Conservation (phyloP, 2,329 filamentous ascomycete species). For the Fusarium xylarioides region DNA sequence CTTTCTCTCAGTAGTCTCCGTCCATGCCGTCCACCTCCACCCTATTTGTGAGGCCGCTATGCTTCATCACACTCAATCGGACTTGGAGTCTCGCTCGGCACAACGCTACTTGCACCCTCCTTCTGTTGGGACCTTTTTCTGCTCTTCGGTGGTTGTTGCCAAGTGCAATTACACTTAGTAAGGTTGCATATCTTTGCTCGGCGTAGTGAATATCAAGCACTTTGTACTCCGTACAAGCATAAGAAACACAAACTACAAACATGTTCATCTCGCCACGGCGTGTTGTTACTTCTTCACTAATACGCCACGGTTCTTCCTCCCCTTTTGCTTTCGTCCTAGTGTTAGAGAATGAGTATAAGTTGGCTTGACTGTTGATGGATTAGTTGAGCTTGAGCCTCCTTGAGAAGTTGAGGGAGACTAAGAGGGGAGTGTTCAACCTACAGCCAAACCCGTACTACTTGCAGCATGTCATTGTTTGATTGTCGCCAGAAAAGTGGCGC, state of each 20-base stretch:
- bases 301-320: slow-evolving; percentile 8
- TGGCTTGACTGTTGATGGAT: slow-evolving; percentile 3
- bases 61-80: slow-evolving; percentile 41
- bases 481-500: slow-evolving; percentile 18
- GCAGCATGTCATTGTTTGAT: not conserved
- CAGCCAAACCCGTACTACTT: not conserved
- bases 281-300: not conserved
- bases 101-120: slow-evolving; percentile 40
- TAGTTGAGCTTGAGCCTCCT: slow-evolving; percentile 10
- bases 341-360: not conserved
- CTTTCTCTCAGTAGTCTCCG: slow-evolving; percentile 14
- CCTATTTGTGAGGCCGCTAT: slow-evolving; percentile 39
- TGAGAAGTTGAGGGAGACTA: not conserved
- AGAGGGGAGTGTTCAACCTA: slow-evolving; percentile 2
- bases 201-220: not conserved
- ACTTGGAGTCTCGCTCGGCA: slow-evolving; percentile 33
- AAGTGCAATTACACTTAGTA: slow-evolving; percentile 20
- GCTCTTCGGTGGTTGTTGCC: slow-evolving; percentile 36
- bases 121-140: slow-evolving; percentile 28
- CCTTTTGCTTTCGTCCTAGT: slow-evolving; percentile 15
- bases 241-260: not conserved
- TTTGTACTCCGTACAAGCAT: not conserved
- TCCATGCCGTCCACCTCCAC: slow-evolving; percentile 23
- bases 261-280: not conserved
- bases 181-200: not conserved